Conservation (phyloP, 306 rosid species). For the Leucaena leucocephala region DNA sequence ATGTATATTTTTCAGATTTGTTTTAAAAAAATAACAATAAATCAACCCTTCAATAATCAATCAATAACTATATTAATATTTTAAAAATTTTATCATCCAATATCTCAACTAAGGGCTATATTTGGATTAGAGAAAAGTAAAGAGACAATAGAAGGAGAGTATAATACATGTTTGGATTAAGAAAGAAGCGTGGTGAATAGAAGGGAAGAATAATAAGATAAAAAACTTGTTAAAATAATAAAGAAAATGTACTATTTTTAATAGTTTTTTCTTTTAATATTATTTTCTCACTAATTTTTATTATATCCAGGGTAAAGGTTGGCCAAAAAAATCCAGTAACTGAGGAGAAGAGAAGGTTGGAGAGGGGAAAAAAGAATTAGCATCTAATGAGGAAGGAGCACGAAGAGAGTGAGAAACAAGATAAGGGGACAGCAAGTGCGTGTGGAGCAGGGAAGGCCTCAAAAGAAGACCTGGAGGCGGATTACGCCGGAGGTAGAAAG, state of each 20-base stretch:
- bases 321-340: not conserved
- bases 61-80: not conserved
- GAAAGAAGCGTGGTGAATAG: no score
- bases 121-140: no score
- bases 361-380: not conserved
- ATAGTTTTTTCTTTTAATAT: no score
- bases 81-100: not conserved
- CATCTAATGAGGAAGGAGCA: not conserved
- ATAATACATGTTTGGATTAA: no score
- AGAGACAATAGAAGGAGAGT: no score
- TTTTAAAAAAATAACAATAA: not conserved
- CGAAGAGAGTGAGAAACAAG: not conserved
- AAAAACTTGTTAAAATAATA: no score
- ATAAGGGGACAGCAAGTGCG: not conserved
- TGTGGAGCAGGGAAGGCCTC: constrained; percentile 1
- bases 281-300: no score
- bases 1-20: not conserved
- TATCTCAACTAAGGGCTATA: no score
- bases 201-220: no score
- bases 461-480: constrained; percentile 55
- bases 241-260: no score
- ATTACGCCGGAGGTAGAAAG: constrained; percentile 64
- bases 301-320: not conserved
- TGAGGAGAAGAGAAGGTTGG: not conserved
- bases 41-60: not conserved